Base-by-base conservation (phyloP, 768 basidiomycete species). In the Candolleomyces aberdarensis region DNA sequence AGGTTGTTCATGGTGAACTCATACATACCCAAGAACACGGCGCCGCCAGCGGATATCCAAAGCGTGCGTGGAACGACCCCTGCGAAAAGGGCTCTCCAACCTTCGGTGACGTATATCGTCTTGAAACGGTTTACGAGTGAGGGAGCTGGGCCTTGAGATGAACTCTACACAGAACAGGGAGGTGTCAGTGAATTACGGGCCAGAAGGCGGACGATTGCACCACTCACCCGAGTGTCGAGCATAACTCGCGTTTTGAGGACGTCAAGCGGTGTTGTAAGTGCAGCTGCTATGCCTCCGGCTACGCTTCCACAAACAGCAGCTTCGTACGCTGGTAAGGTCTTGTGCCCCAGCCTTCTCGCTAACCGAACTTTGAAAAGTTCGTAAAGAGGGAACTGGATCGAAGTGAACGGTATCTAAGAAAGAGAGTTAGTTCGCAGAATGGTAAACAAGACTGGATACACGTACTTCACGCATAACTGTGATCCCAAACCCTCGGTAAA, bases 211-310 rank as follows among this genome's bases (percentile, higher is more conserved):
- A 36, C 56, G 47, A 17, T 49, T 57, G 13, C 50, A 40, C 57
- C 15, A 62, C 85, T 57, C 65, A 95, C 95, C 69, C 88, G 80
- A 57, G 91, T 79, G 67, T 96, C 95, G 8, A 98, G 82, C 97
- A 99, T 99, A 48, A 97, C 90, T 17, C 97, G 84, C 1, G 97
- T 99, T 72, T 99, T 99, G 39, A 97, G 81, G 2, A 98, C 97
- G 68, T 99, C 97, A 32, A 99, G 78, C 1, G 97, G 97, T 0
- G 97, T 98, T 1, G 97, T 98, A 40, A 89, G 65, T 0, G 89
- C 92, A 0, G 95, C 96, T 5, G 95, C 95, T 29, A 92, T 76
- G 0, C 91, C 96, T 8, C 97, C 97, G 0, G 97, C 91, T 50
- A 96, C 78, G 68, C 89, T 92, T 3, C 96, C 97, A 66, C 96